Evolutionary conservation across 2,329 filamentous ascomycete species (phyloP), one percentile per base, ranked within the genome.

Genomic region (Monosporascus sp.): DNA sequence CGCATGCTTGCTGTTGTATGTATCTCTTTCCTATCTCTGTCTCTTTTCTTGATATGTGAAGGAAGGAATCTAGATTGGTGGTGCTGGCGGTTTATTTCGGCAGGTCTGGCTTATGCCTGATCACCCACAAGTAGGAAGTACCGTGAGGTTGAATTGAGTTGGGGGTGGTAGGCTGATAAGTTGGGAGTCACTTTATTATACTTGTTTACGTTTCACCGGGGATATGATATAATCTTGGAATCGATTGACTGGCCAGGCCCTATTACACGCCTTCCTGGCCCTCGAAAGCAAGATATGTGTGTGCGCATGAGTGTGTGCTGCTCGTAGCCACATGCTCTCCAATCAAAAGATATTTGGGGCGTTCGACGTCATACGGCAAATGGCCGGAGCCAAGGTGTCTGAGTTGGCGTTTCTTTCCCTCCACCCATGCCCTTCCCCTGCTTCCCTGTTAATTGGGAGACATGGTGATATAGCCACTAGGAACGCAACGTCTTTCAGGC

Each of bases 1-100:
- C 56, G 49, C 65, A 68, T 67, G 35, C 58, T 65, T 60, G 31
- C 31, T 35, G 31, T 52, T 14, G 5, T 26, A 9, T 31, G 24
- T 46, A 22, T 22, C 11, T 46, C 38, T 19, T 22, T 16, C 40
- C 20, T 53, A 37, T 27, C 49, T 35, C 7, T 41, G 4, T 20
- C 35, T 50, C 17, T 49, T 49, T 48, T 43, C 43, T 52, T 26
- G 9, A 14, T 35, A 35, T 31, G 9, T 35, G 31, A 35, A 35
- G 27, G 27, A 31, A 31, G 31, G 31, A 14, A 35, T 35, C 11
- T 1, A 11, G 31, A 35, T 14, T 4, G 31, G 9, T 14, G 31
- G 31, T 14, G 31, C 31, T 35, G 31, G 5, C 31, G 4, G 9
- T 14, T 14, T 35, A 35, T 35, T 35, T 35, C 31, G 11, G 31